Percentiles rank a stretch among this genome's conserved stretches.
These are phyloP conservation scores for Fusarium clavum DNA, from an alignment of 2,329 filamentous ascomycete genomes.

Conservation along the genomic window DNA sequence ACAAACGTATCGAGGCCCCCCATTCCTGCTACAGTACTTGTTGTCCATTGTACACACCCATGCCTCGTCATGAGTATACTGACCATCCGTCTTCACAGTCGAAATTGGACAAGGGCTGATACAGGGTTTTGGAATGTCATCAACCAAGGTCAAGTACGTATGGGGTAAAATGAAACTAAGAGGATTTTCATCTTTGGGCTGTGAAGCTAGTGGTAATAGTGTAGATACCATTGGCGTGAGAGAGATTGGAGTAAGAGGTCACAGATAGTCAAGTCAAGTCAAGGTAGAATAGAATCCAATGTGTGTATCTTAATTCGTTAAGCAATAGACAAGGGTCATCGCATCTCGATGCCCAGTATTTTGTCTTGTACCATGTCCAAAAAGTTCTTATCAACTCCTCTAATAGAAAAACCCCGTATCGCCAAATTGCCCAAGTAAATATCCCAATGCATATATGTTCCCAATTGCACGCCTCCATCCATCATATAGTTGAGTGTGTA, in stretches of 20 bases:
- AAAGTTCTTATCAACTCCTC: constrained; percentile 10
- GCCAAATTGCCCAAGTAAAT: constrained; percentile 18
- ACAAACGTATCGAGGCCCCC: constrained; percentile 1
- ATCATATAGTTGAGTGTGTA: constrained; percentile 7
- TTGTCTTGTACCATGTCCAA: neutral
- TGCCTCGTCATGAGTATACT: neutral
- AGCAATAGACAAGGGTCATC: constrained; percentile 8
- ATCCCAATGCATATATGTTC: constrained; percentile 24
- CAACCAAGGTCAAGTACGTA: constrained; percentile 16
- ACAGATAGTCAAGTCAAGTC: neutral
- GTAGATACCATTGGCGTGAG: neutral
- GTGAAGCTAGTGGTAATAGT: constrained; percentile 1
- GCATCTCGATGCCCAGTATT: constrained; percentile 5
- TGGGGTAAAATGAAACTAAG: constrained; percentile 28
- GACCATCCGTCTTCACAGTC: neutral
- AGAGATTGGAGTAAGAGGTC: neutral
- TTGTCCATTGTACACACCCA: constrained; percentile 3
- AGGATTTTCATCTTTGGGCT: constrained; percentile 8
- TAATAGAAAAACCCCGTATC: constrained; percentile 24
- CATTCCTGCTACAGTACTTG: neutral
- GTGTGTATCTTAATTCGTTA: constrained; percentile 29
- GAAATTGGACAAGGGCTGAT: constrained; percentile 26
- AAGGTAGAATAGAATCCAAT: constrained; percentile 6
- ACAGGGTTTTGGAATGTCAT: constrained; percentile 32
- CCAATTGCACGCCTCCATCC: constrained; percentile 18